Evolutionary conservation across 148 eudicot species (phyloP).

Genomic region (Rhododendron mucronatum): DNA sequence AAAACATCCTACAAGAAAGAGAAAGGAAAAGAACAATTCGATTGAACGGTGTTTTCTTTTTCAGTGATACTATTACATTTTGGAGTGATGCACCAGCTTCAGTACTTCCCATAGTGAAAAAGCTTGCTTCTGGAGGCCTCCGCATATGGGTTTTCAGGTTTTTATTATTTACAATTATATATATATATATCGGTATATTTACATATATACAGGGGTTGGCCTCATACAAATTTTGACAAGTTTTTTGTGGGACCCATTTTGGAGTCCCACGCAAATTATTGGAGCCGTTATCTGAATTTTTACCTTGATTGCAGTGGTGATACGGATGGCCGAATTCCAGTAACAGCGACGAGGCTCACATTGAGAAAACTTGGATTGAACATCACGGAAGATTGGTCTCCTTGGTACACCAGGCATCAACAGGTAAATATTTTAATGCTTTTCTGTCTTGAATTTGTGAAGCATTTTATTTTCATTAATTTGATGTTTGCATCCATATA

Average conservation of each 20-base stretch:
- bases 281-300: not conserved
- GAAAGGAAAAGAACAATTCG: not conserved
- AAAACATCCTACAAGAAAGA: not conserved
- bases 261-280: too few relatives aligned
- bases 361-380: constrained; percentile 61
- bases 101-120: constrained; percentile 57
- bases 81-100: constrained; percentile 67
- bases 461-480: not conserved
- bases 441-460: not conserved
- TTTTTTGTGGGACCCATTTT: too few relatives aligned
- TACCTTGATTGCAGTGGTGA: constrained; percentile 52
- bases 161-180: too few relatives aligned
- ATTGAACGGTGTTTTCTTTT: not conserved
- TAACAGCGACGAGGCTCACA: constrained; percentile 65
- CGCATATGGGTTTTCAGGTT: constrained; percentile 84
- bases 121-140: constrained; percentile 49
- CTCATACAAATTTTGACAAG: too few relatives aligned
- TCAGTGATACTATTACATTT: constrained; percentile 42
- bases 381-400: constrained; percentile 61
- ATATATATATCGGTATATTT: too few relatives aligned
- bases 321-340: constrained; percentile 84
- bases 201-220: too few relatives aligned
- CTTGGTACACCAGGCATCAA: constrained; percentile 60
- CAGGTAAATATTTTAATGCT: constrained; percentile 31
- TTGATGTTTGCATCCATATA: not conserved